Percentiles rank a stretch among this genome's conserved stretches.
phyloP scores from a whole-genome alignment of 2,329 filamentous ascomycete genomes.

The Hymenoscyphus repandus region DNA sequence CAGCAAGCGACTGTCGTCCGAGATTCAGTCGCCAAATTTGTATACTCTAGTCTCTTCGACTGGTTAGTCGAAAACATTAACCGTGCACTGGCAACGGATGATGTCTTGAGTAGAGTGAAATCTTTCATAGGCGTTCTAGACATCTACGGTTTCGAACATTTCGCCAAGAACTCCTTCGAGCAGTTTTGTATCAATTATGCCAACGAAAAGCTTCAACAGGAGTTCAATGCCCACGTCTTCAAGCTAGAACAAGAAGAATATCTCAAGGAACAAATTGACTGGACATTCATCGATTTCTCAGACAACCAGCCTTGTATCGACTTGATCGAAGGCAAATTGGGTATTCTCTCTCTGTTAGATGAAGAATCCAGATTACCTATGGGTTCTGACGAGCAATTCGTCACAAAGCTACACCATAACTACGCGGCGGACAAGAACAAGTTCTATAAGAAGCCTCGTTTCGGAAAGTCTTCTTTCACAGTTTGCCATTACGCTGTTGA shows the following conservation, averaged over 20 bases:
- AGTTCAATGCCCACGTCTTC: slow-evolving; percentile 99
- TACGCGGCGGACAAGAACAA: slow-evolving; percentile 86
- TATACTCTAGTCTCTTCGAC: slow-evolving; percentile 97
- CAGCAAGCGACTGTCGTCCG: slow-evolving; percentile 91
- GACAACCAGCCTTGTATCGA: slow-evolving; percentile 99
- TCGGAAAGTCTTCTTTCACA: slow-evolving; percentile 95
- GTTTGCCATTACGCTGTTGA: slow-evolving; percentile 98
- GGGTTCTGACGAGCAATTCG: slow-evolving; percentile 95
- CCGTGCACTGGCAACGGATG: slow-evolving; percentile 78
- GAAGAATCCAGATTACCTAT: slow-evolving; percentile 96
- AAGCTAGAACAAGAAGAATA: slow-evolving; percentile 99
- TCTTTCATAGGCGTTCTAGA: slow-evolving; percentile 98
- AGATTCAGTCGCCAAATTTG: slow-evolving; percentile 97
- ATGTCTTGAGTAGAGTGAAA: slow-evolving; percentile 73
- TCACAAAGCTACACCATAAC: slow-evolving; percentile 92
- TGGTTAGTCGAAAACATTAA: slow-evolving; percentile 99
- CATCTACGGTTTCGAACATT: slow-evolving; percentile 99
- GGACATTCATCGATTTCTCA: slow-evolving; percentile 99
- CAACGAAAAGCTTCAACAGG: slow-evolving; percentile 98
- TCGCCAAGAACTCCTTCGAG: slow-evolving; percentile 99
- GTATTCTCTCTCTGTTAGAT: slow-evolving; percentile 85
- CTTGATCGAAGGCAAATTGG: slow-evolving; percentile 93
- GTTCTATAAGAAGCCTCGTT: slow-evolving; percentile 98
- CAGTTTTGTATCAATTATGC: slow-evolving; percentile 99
- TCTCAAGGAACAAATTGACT: slow-evolving; percentile 91